Evolutionary conservation across 2,329 filamentous ascomycete genomes (phyloP), one percentile per base, ranked within the genome.

Genomic region (Stemphylium vesicarium): DNA sequence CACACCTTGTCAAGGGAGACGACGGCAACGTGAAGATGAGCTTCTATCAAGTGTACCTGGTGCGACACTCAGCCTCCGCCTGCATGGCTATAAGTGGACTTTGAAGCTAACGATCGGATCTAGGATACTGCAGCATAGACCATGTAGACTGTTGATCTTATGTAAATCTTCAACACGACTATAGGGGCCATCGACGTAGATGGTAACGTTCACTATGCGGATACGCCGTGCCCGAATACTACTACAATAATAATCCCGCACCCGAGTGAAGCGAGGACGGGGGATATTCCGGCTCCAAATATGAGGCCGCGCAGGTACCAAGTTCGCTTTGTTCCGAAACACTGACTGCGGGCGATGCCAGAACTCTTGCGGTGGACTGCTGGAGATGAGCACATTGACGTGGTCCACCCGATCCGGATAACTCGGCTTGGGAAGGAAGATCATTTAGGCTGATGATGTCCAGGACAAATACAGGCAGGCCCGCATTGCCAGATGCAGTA

Each of bases 1-100:
- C 81, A 4, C 76, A 82, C 48, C 78, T 88, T 39, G 71, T 78
- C 24, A 80, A 81, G 5, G 75, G 81, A 4, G 75, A 76, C 39
- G 79, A 82, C 40, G 84, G 81, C 4, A 79, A 78, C 60, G 81
- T 85, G 66, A 84, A 78, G 71, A 77, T 84, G 75, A 72, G 77
- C 26, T 81, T 79, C 58, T 84, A 85, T 67, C 81, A 84, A 66
- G 81, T 84, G 5, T 84, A 83, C 64, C 56, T 84, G 61, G 81
- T 83, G 57, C 74, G 80, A 75, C 20, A 74, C 11, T 31, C 29
- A 41, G 26, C 39, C 24, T 20, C 49, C 42, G 29, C 41, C 45
- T 31, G 39, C 20, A 29, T 40, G 29, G 16, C 12, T 37, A 41
- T 11, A 20, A 18, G 16, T 38, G 49, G 36, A 39, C 26, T 32